These are phyloP conservation scores for Boletus sp. DNA, from an alignment of 1,284 basidiomycete species.

Conservation along the genomic window DNA sequence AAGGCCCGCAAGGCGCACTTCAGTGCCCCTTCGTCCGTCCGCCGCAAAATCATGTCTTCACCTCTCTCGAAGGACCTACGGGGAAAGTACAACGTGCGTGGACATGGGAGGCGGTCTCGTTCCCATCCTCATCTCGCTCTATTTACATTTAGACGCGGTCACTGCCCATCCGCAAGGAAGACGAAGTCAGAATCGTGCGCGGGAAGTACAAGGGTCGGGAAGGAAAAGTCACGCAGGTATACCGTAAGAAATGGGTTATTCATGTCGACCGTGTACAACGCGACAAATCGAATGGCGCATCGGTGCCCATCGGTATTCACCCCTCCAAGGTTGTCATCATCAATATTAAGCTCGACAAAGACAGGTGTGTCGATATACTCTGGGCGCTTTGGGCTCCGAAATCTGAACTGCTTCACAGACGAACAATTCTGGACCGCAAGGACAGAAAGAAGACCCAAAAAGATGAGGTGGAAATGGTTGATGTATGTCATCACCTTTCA, in stretches of 20 bases:
- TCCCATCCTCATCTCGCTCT: background rate
- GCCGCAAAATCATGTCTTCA: constrained; percentile 98
- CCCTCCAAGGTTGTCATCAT: constrained; percentile 97
- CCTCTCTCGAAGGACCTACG: constrained; percentile 95
- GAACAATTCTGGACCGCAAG: constrained; percentile 80
- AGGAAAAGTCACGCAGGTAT: constrained; percentile 96
- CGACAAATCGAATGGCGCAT: constrained; percentile 97
- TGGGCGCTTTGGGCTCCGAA: background rate
- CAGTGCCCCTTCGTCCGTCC: constrained; percentile 85
- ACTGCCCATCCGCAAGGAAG: constrained; percentile 95
- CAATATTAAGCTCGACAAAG: constrained; percentile 87
- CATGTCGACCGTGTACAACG: constrained; percentile 97
- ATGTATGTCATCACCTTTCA: constrained; percentile 47
- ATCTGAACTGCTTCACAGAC: constrained; percentile 39
- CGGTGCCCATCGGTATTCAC: constrained; percentile 91
- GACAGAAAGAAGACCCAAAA: constrained; percentile 60
- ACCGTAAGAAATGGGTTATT: constrained; percentile 99
- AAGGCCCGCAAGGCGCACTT: constrained; percentile 98
- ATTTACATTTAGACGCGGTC: constrained; percentile 68
- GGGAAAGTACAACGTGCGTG: constrained; percentile 84
- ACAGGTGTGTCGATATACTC: constrained; percentile 50
- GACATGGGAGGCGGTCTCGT: background rate
- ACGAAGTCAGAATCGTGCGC: constrained; percentile 95
- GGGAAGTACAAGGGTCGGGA: constrained; percentile 98
- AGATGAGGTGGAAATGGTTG: constrained; percentile 72